Evolutionary conservation across 768 basidiomycete genomes (phyloP), one percentile per base, ranked within the genome.

Genomic region (Agrocybe praecox): DNA sequence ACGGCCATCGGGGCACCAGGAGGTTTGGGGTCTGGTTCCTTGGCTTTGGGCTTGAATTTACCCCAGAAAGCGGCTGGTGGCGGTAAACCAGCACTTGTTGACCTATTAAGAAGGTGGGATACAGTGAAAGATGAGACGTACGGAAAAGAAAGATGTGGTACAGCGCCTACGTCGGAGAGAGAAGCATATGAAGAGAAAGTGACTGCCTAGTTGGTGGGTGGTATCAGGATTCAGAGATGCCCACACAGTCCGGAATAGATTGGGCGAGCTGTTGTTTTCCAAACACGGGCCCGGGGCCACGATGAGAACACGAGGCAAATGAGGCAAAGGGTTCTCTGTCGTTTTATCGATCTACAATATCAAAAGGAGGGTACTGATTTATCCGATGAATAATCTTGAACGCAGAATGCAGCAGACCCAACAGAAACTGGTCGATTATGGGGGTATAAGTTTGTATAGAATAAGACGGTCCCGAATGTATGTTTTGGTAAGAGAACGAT

Each of bases 91-190:
- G 84, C 82, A 72, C 79, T 88, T 54, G 84, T 83, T 21, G 85
- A 82, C 72, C 91, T 92, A 71, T 67, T 63, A 61, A 72, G 64
- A 62, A 74, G 66, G 61, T 75, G 66, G 62, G 71, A 67, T 59
- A 74, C 69, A 61, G 44, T 62, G 65, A 65, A 59, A 65, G 65
- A 71, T 69, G 68, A 70, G 65, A 63, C 48, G 57, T 59, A 66
- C 45, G 50, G 57, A 59, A 57, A 57, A 57, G 60, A 62, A 64
- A 67, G 64, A 55, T 64, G 59, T 59, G 55, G 57, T 63, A 69
- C 48, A 55, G 67, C 19, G 72, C 80, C 69, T 76, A 92, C 91
- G 89, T 85, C 71, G 91, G 91, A 62, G 90, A 92, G 72, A 85
- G 84, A 66, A 92, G 85, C 90, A 92, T 92, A 60, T 70, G 65